Percentiles rank a stretch among this genome's conserved stretches.
phyloP scores from a whole-genome alignment of 139 green algal species.

The Coccomyxa sp. region DNA sequence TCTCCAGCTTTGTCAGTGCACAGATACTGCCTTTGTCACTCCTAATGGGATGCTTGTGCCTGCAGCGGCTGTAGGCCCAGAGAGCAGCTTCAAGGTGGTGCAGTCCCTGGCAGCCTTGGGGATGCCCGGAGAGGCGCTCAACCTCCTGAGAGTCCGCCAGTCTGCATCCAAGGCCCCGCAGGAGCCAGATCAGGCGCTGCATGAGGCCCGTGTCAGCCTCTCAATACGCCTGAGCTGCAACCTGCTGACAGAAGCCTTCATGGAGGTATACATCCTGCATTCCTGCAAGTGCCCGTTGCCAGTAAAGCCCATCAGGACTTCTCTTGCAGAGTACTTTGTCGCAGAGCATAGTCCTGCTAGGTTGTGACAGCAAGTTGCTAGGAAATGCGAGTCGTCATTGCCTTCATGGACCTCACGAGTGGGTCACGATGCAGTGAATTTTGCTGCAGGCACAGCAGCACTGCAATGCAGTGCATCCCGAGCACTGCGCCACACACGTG shows the following conservation, averaged over 20 bases:
- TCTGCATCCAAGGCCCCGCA: background rate
- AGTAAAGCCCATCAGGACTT: background rate
- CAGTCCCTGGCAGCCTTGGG: conserved; percentile 26
- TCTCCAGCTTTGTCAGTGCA: too few species aligned
- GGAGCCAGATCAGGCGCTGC: background rate
- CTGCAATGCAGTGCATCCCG: background rate
- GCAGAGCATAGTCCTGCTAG: background rate
- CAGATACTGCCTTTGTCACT: too few species aligned
- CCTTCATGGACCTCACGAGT: background rate
- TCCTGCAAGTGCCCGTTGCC: background rate
- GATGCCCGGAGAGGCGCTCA: conserved; percentile 31
- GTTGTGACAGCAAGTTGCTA: background rate
- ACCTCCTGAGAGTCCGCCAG: conserved; percentile 28
- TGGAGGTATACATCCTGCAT: conserved; percentile 14
- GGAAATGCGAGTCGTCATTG: too few species aligned
- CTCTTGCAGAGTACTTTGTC: background rate
- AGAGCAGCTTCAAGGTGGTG: conserved; percentile 14
- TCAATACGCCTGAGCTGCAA: conserved; percentile 16
- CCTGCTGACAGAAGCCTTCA: conserved; percentile 31
- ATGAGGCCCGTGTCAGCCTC: conserved; percentile 20
- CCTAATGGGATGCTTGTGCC: too few species aligned
- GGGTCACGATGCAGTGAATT: background rate
- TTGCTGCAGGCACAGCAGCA: background rate
- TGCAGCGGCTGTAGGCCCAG: background rate
- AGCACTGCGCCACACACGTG: background rate